phyloP scores from a whole-genome alignment of 2,329 filamentous ascomycete species.

The Monilinia vaccinii-corymbosi region DNA sequence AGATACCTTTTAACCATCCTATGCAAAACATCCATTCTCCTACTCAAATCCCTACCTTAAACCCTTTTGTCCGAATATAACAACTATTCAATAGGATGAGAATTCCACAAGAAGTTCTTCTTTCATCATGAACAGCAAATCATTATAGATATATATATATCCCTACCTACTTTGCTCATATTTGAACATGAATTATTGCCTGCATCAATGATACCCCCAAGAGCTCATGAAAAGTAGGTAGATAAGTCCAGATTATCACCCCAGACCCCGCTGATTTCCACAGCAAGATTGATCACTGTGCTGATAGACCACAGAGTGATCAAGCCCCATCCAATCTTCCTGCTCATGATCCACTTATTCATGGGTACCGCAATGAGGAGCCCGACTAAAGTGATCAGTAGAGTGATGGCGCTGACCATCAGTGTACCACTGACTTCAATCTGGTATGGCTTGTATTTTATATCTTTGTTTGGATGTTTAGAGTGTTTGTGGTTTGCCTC shows the following conservation, averaged over 20 bases:
- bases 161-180: neutral
- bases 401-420: constrained; percentile 73
- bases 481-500: constrained; percentile 55
- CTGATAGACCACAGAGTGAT: constrained; percentile 74
- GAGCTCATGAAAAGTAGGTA: neutral
- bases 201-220: neutral
- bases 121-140: neutral
- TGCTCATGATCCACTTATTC: constrained; percentile 79
- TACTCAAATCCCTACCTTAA: neutral
- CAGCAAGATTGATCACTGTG: constrained; percentile 70
- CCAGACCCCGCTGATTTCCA: constrained; percentile 57
- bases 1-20: neutral
- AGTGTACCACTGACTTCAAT: constrained; percentile 80
- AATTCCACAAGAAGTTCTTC: neutral
- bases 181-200: neutral
- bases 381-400: constrained; percentile 70
- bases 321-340: constrained; percentile 70
- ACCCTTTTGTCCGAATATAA: neutral
- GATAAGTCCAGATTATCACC: constrained; percentile 2
- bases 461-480: constrained; percentile 55
- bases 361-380: constrained; percentile 73
- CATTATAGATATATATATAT: neutral
- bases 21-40: too few relatives aligned
- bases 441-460: constrained; percentile 66
- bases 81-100: neutral